Conservation (phyloP, 805 yeast species). For the Metschnikowia picachoensis region DNA sequence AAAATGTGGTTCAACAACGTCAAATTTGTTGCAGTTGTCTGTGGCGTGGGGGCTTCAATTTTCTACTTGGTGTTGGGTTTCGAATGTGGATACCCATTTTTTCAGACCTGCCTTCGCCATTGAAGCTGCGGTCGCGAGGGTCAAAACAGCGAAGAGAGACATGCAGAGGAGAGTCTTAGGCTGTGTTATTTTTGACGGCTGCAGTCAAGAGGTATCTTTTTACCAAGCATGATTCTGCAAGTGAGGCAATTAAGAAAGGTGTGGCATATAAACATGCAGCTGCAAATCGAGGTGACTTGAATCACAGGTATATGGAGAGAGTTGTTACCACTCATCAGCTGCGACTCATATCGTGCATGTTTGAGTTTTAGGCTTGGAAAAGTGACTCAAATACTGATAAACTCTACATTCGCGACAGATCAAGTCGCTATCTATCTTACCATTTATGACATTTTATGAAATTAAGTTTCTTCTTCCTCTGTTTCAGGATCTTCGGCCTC, state of each 20-base stretch:
- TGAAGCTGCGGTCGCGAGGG: neutral
- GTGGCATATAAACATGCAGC: neutral
- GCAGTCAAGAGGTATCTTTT: too few relatives aligned
- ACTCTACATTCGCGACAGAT: neutral
- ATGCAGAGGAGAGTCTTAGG: neutral
- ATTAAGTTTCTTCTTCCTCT: slow-evolving; percentile 2
- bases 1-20: slow-evolving; percentile 68
- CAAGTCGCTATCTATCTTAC: neutral
- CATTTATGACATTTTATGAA: neutral
- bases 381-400: neutral
- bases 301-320: neutral
- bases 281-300: neutral
- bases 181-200: too few relatives aligned
- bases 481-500: slow-evolving; percentile 17
- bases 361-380: neutral
- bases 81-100: slow-evolving; percentile 54
- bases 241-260: neutral
- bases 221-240: too few relatives aligned
- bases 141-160: neutral
- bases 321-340: neutral
- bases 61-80: slow-evolving; percentile 46
- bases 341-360: neutral
- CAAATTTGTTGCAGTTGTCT: slow-evolving; percentile 35
- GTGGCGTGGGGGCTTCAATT: slow-evolving; percentile 22
- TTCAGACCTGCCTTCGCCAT: slow-evolving; percentile 33